Evolutionary conservation across 345 rosid genomes (phyloP).

Genomic region (Eucalyptus virginea): DNA sequence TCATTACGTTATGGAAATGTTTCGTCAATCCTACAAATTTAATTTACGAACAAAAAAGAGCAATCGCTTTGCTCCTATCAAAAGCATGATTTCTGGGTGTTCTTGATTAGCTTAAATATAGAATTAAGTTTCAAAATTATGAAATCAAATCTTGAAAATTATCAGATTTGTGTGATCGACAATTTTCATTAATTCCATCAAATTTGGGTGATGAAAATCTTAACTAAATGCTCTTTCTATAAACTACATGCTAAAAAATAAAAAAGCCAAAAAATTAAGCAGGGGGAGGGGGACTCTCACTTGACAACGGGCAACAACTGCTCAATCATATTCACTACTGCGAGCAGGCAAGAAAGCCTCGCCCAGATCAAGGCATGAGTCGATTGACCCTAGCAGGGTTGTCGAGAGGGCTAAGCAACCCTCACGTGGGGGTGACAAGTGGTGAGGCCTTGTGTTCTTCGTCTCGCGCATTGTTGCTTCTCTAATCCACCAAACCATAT

Average conservation of each 20-base stretch:
- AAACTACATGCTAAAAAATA: neutral
- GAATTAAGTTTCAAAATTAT: neutral
- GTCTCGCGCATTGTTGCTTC: neutral
- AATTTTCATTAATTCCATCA: neutral
- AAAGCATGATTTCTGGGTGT: neutral
- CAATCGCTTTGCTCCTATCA: neutral
- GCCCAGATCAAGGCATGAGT: neutral
- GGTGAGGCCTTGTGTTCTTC: neutral
- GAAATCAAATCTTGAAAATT: neutral
- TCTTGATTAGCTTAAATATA: neutral
- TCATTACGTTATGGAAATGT: neutral
- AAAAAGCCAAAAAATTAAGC: too few species aligned
- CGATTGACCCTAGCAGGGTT: neutral
- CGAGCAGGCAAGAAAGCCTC: too few species aligned
- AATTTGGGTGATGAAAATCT: neutral
- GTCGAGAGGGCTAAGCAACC: too few species aligned
- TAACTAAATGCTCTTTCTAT: neutral
- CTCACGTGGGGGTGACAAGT: neutral
- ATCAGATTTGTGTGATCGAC: neutral
- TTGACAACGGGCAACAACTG: too few species aligned
- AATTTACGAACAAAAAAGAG: neutral
- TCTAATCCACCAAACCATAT: neutral
- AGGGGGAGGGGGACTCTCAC: too few species aligned
- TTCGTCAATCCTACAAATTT: neutral
- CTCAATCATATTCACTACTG: too few species aligned